Evolutionary conservation across 768 basidiomycete genomes (phyloP), one percentile per base, ranked within the genome.

Genomic region (Mycena olivaceomarginata): DNA sequence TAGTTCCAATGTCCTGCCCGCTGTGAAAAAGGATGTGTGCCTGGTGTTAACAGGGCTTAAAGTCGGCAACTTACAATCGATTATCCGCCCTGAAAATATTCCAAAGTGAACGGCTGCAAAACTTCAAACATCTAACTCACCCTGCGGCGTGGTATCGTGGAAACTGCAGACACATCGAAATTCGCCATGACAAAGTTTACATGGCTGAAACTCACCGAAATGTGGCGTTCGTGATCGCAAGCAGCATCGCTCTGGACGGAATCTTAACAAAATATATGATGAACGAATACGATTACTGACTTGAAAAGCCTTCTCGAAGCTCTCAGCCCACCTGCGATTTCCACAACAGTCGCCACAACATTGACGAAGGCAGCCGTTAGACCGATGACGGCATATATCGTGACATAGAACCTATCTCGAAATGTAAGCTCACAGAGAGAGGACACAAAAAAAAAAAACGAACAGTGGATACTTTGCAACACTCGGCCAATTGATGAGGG

Each of bases 1-100:
- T 95, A 0, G 96, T 97, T 84, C 97, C 96, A 43, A 98, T 90
- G 81, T 98, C 96, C 87, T 72, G 74, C 22, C 78, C 75, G 65
- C 77, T 78, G 53, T 25, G 57, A 63, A 31, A 22, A 31, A 5
- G 16, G 9, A n/a, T 10, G 15, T 51, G 0, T 51, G 41, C 20
- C 18, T n/a, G 37, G 45, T 10, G 51, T 25, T 25, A n/a, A 9
- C n/a, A 18, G 5, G 2, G 0, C 3, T 7, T 16, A 45, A 39
- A 68, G 11, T 13, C 16, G 37, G 4, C 40, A 40, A 66, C 25
- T 15, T 45, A 78, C 77, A 97, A 97, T 12, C 96, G 91, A 84
- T 97, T 97, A 97, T 94, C 6, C 96, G 94, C 51, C 96, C 95
- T 92, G 82, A n/a, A 31, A 22, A 22, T n/a, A 15, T 43, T 31